Base-by-base conservation (phyloP, 192 early-diverging fungal species). In the Anaeromyces robustus region DNA sequence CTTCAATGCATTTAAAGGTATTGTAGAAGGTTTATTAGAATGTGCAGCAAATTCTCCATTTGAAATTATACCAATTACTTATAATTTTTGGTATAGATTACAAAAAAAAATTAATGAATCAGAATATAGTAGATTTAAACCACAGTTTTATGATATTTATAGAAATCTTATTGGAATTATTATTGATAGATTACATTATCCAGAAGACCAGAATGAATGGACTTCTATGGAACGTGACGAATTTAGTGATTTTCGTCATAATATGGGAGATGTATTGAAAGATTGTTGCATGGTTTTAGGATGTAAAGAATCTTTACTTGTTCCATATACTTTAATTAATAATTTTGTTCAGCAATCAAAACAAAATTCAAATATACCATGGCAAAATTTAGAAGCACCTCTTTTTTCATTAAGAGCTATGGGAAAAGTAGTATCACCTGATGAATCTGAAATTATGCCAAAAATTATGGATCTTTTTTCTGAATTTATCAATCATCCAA, bases 181-280 rank as follows among this genome's bases (percentile, higher is more conserved):
- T 85, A 92, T 97, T 77, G 82, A 85, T 39, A 96, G 98, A 79
- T 85, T 98, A 31, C 93, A 92, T 80, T 98, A 98, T 82, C 97
- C 97, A 29, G 86, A 87, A 29, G 91, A 93, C 77, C 84, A 82
- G 17, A 39, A 29, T 29, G 85, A 83, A 11, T 93, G 92, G 93
- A 92, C 93, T 1, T 94, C 94, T 16, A 88, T 94, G 83, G 94
- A 96, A 82, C 90, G 94, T n/a, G 98, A 99, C 81, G 94, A 97
- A 30, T 99, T 99, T 83, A 87, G 96, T 43, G 95, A 97, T 30
- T 97, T 98, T 85, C 90, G 98, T 29, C 97, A 99, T 86, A 88
- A 91, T 30, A 95, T 98, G 88, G 98, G 97, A 77, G 96, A 98
- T 81, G 95, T 97, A 77, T 88, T 99, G 41, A 99, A 99, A 86